Evolutionary conservation across 1,284 basidiomycete genomes (phyloP).

Genomic region (Ustilago vetiveriae): DNA sequence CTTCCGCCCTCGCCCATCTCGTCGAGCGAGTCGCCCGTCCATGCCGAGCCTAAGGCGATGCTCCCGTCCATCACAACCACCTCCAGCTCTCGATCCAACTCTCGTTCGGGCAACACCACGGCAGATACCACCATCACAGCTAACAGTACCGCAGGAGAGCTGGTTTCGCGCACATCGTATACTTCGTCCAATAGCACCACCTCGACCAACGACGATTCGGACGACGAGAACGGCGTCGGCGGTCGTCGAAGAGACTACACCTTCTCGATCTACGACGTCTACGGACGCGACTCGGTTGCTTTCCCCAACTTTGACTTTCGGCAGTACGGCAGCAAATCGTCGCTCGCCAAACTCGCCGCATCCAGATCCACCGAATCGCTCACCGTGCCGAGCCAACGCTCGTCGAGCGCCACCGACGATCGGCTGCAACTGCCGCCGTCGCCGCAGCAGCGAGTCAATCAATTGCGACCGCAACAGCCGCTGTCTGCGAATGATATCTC

Average conservation of each 20-base stretch:
- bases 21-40: slow-evolving; percentile 49
- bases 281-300: slow-evolving; percentile 62
- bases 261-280: slow-evolving; percentile 63
- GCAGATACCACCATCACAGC: slow-evolving; percentile 6
- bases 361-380: slow-evolving; percentile 45
- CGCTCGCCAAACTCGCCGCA: slow-evolving; percentile 32
- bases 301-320: slow-evolving; percentile 62
- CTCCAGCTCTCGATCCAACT: slow-evolving; percentile 18
- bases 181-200: slow-evolving; percentile 46
- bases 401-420: slow-evolving; percentile 22
- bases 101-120: slow-evolving; percentile 16
- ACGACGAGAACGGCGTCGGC: slow-evolving; percentile 41
- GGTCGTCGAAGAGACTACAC: slow-evolving; percentile 54
- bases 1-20: slow-evolving; percentile 60
- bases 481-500: neutral
- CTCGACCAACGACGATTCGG: slow-evolving; percentile 54
- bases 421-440: slow-evolving; percentile 25
- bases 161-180: slow-evolving; percentile 26
- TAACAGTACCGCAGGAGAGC: slow-evolving; percentile 14
- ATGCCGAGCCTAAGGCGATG: slow-evolving; percentile 2
- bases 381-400: slow-evolving; percentile 23
- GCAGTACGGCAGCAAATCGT: slow-evolving; percentile 42
- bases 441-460: slow-evolving; percentile 23
- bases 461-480: slow-evolving; percentile 6
- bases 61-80: slow-evolving; percentile 38